phyloP scores from a whole-genome alignment of 2,329 filamentous ascomycete species.

The Penicillium verrucosum region DNA sequence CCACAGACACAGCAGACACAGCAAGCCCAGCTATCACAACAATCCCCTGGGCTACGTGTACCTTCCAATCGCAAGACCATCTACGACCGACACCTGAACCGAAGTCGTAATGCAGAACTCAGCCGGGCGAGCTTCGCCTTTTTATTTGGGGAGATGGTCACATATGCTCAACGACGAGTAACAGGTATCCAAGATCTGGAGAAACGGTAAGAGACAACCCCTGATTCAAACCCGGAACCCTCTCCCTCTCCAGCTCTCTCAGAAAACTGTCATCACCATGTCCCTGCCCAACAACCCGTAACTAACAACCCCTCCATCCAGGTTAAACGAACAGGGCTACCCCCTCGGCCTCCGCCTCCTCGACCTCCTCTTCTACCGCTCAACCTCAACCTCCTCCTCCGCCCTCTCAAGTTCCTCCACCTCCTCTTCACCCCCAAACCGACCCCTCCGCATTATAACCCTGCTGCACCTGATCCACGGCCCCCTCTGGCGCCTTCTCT shows the following conservation, averaged over 20 bases:
- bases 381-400: conserved; percentile 74
- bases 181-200: conserved; percentile 93
- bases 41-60: conserved; percentile 66
- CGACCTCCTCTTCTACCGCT: conserved; percentile 88
- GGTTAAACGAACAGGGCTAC: conserved; percentile 87
- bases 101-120: conserved; percentile 80
- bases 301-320: conserved; percentile 34
- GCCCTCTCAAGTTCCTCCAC: conserved; percentile 77
- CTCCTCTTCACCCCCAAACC: conserved; percentile 64
- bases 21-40: conserved; percentile 36
- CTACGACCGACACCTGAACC: conserved; percentile 92
- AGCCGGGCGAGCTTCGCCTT: conserved; percentile 94
- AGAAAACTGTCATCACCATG: background rate
- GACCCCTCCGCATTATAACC: conserved; percentile 82
- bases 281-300: background rate
- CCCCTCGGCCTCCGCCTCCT: conserved; percentile 90
- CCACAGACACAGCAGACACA: background rate
- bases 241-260: background rate
- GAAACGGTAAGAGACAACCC: conserved; percentile 62
- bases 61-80: conserved; percentile 95
- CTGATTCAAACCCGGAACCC: background rate
- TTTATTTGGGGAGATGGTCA: conserved; percentile 93
- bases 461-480: conserved; percentile 95
- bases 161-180: conserved; percentile 85
- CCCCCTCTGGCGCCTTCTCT: conserved; percentile 86